These are phyloP conservation scores for Eucalyptus coolabah DNA, from an alignment of 345 rosid species.

Conservation along the genomic window DNA sequence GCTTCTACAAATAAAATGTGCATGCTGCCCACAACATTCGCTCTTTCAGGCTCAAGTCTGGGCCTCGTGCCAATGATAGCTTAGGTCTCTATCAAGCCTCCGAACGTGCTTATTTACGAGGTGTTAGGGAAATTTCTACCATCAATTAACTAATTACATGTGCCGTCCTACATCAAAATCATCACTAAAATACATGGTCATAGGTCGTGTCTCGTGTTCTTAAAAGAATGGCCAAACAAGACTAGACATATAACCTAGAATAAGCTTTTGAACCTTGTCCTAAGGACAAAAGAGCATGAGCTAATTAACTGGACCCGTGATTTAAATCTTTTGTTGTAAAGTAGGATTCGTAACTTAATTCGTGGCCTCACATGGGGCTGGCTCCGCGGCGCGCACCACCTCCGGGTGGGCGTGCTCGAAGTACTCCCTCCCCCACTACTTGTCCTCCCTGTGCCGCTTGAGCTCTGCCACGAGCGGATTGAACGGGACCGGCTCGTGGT, in stretches of 20 bases:
- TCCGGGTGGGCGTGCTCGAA: no score
- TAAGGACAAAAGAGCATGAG: background rate
- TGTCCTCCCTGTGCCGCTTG: conserved; percentile 49
- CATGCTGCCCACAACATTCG: background rate
- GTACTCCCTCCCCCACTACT: conserved; percentile 66
- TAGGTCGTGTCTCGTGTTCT: background rate
- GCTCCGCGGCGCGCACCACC: no score
- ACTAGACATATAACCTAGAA: background rate
- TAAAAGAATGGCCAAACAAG: background rate
- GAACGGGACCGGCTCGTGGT: conserved; percentile 22
- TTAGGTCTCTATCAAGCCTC: background rate
- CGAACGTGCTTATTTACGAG: fast-evolving
- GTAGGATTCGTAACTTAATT: background rate
- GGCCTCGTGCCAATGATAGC: background rate
- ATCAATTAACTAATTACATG: background rate
- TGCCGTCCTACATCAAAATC: background rate
- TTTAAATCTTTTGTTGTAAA: background rate
- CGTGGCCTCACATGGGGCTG: background rate
- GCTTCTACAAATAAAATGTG: no score
- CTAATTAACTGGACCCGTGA: background rate
- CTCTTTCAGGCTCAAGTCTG: background rate
- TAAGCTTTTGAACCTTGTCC: background rate
- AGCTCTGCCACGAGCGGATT: conserved; percentile 37
- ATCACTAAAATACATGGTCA: background rate
- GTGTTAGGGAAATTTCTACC: background rate